phyloP scores from a whole-genome alignment of 2,329 filamentous ascomycete genomes.

The Sphaerulina populicola region DNA sequence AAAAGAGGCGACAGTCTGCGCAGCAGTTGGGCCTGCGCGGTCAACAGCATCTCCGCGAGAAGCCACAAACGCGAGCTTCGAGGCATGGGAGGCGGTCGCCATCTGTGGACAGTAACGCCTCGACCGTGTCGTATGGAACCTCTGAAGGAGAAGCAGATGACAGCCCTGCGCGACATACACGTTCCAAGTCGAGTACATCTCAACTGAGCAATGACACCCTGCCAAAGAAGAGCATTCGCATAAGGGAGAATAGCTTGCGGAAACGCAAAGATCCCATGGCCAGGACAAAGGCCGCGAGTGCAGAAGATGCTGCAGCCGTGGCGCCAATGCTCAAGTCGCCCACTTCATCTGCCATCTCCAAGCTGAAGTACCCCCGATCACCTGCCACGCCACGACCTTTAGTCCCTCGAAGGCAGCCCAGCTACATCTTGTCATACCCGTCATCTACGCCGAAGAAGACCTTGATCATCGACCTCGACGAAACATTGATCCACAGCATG shows the following conservation, averaged over 20 bases:
- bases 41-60: conserved; percentile 30
- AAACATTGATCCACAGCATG: conserved; percentile 96
- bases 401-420: conserved; percentile 80
- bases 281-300: conserved; percentile 24
- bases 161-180: conserved; percentile 47
- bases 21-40: conserved; percentile 28
- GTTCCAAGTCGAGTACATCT: conserved; percentile 50
- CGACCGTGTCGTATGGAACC: conserved; percentile 54
- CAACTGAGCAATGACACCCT: conserved; percentile 11
- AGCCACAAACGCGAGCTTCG: conserved; percentile 26
- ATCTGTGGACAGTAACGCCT: conserved; percentile 32
- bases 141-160: conserved; percentile 53
- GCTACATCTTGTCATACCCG: conserved; percentile 60
- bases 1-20: conserved; percentile 27
- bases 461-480: conserved; percentile 87
- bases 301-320: conserved; percentile 42
- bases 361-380: conserved; percentile 77
- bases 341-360: conserved; percentile 58
- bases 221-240: conserved; percentile 64
- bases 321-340: conserved; percentile 84
- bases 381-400: conserved; percentile 83
- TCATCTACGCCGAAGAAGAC: conserved; percentile 71
- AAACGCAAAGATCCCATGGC: conserved; percentile 63
- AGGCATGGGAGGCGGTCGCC: conserved; percentile 34
- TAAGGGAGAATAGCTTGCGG: conserved; percentile 71